phyloP scores from a whole-genome alignment of 148 eudicot genomes.

The Fallopia convolvulus region DNA sequence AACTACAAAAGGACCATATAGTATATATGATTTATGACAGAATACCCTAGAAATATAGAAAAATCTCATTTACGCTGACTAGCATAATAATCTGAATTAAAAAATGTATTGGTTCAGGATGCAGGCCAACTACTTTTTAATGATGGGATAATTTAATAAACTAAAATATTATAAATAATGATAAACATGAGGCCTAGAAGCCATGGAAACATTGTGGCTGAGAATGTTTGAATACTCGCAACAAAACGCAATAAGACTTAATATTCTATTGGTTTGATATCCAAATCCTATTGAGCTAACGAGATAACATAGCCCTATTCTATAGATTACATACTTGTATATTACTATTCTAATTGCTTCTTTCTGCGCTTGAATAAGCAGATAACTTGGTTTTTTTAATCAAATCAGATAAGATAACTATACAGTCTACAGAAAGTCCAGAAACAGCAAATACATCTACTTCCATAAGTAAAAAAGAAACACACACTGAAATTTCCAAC shows the following conservation, averaged over 20 bases:
- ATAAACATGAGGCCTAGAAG: slow-evolving; percentile 1
- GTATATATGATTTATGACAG: no score
- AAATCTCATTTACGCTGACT: background rate
- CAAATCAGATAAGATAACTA: background rate
- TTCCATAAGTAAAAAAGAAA: background rate
- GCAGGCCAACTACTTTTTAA: background rate
- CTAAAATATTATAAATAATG: background rate
- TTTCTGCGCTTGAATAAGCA: background rate
- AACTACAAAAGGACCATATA: no score
- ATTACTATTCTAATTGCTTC: background rate
- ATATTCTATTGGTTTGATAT: background rate
- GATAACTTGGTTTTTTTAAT: background rate
- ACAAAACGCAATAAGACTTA: background rate
- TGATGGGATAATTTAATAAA: background rate
- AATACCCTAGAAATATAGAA: no score
- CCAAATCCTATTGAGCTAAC: no score
- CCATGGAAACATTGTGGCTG: background rate
- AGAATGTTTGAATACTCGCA: background rate
- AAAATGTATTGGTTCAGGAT: background rate
- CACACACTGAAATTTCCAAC: background rate
- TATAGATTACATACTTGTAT: background rate
- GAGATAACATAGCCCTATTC: background rate
- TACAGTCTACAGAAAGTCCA: background rate
- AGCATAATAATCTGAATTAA: background rate
- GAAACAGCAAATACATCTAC: background rate